A percentile compares a stretch with the other conserved stretches of the same genome.
Evolutionary conservation across 179 eudicot species (phyloP).

Genomic region (Beta lomatogona): DNA sequence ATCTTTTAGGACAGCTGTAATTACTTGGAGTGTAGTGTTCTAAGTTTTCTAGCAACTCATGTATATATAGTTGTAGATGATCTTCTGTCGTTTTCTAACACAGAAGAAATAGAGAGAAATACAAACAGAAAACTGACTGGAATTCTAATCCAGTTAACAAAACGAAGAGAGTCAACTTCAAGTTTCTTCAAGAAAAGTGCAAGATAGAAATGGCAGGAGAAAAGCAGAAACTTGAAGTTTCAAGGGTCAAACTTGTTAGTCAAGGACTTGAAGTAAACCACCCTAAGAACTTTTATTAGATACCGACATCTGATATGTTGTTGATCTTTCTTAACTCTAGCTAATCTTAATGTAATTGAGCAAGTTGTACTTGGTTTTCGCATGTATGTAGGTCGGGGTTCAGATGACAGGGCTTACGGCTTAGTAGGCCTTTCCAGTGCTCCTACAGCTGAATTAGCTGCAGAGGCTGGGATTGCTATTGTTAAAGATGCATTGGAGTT

Average conservation of each 20-base stretch:
- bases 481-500: slow-evolving; percentile 41
- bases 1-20: no score
- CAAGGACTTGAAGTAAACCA: slow-evolving; percentile 57
- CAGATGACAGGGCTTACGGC: slow-evolving; percentile 37
- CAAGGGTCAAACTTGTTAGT: slow-evolving; percentile 51
- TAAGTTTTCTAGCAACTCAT: no score
- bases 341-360: neutral
- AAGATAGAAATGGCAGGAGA: slow-evolving; percentile 24
- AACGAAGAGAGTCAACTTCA: no score
- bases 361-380: neutral
- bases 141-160: no score
- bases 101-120: no score
- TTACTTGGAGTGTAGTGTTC: no score
- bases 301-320: neutral
- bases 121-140: no score
- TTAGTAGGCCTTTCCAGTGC: slow-evolving; percentile 32
- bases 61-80: no score
- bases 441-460: slow-evolving; percentile 8
- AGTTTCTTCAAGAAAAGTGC: neutral
- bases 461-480: slow-evolving; percentile 36
- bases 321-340: neutral
- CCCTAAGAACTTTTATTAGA: neutral
- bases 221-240: slow-evolving; percentile 33
- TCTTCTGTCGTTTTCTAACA: no score
- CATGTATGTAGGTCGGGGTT: slow-evolving; percentile 45